A percentile compares a stretch with the other conserved stretches of the same genome.
Conservation (phyloP, 2,329 filamentous ascomycete genomes). For the Cercospora sojina region DNA sequence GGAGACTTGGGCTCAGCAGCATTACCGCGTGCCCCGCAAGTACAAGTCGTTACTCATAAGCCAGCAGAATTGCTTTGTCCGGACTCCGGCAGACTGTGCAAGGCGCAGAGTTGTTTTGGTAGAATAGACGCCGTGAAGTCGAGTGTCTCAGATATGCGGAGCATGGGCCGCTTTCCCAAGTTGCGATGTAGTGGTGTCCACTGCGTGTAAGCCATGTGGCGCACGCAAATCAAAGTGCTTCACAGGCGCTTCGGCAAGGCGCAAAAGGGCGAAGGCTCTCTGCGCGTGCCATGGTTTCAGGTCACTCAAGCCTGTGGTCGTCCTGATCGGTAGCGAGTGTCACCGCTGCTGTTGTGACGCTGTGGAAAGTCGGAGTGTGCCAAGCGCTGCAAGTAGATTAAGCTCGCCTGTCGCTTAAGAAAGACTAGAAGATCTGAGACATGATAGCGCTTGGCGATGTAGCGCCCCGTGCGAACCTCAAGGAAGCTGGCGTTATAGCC, state of each 20-base stretch:
- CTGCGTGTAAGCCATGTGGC: constrained; percentile 23
- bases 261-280: background rate
- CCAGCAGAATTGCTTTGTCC: background rate
- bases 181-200: background rate
- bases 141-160: background rate
- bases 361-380: constrained; percentile 7
- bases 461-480: constrained; percentile 4
- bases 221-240: constrained; percentile 7
- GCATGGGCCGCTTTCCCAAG: constrained; percentile 3
- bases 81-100: background rate
- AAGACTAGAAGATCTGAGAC: constrained; percentile 22
- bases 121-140: background rate
- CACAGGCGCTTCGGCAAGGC: constrained; percentile 14
- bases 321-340: constrained; percentile 7
- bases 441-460: constrained; percentile 11
- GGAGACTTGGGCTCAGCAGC: background rate
- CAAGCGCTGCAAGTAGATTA: constrained; percentile 25
- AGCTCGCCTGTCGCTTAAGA: constrained; percentile 19
- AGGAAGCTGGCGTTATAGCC: background rate
- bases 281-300: constrained; percentile 10
- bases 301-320: constrained; percentile 1
- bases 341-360: constrained; percentile 3
- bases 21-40: background rate
- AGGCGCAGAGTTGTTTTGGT: background rate
- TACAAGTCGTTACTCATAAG: background rate